Percentiles rank a stretch among this genome's conserved stretches.
These are phyloP conservation scores for Tylopilus vinaceipallidus DNA, from an alignment of 768 basidiomycete genomes.

Conservation along the genomic window DNA sequence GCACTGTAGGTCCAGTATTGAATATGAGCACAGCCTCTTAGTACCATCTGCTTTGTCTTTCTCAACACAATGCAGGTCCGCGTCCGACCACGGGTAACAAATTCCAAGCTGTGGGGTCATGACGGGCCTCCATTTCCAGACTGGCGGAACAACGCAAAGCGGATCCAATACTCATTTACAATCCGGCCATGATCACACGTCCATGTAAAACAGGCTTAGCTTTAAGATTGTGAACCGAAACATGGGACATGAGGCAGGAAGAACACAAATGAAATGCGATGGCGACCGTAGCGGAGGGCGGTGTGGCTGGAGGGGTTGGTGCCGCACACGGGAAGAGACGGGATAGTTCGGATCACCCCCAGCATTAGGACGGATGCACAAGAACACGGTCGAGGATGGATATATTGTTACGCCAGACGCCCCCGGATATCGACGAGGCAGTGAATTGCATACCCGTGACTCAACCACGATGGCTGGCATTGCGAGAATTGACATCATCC, in stretches of 20 bases:
- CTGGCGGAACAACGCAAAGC: conserved; percentile 19
- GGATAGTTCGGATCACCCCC: conserved; percentile 22
- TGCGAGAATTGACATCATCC: conserved; percentile 12
- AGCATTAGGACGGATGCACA: not conserved
- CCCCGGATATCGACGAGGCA: conserved; percentile 12
- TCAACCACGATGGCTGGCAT: not conserved
- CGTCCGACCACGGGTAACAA: not conserved
- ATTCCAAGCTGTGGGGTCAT: conserved; percentile 23
- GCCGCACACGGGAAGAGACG: conserved; percentile 11
- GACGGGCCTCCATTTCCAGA: conserved; percentile 18
- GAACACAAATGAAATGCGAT: conserved; percentile 3
- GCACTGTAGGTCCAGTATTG: conserved; percentile 13
- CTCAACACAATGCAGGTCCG: conserved; percentile 6
- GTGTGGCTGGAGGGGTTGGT: not conserved
- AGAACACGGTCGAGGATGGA: conserved; percentile 8
- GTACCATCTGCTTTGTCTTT: conserved; percentile 11
- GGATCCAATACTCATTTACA: conserved; percentile 4
- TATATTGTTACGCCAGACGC: conserved; percentile 14
- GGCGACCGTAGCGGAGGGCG: not conserved
- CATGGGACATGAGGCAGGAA: conserved; percentile 2
- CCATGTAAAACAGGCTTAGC: not conserved
- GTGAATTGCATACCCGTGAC: conserved; percentile 1
- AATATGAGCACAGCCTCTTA: not conserved
- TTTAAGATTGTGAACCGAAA: conserved; percentile 1
- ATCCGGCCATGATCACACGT: conserved; percentile 6